Evolutionary conservation across 768 basidiomycete species (phyloP), one percentile per base, ranked within the genome.

Genomic region (Pleurotus pulmonarius): DNA sequence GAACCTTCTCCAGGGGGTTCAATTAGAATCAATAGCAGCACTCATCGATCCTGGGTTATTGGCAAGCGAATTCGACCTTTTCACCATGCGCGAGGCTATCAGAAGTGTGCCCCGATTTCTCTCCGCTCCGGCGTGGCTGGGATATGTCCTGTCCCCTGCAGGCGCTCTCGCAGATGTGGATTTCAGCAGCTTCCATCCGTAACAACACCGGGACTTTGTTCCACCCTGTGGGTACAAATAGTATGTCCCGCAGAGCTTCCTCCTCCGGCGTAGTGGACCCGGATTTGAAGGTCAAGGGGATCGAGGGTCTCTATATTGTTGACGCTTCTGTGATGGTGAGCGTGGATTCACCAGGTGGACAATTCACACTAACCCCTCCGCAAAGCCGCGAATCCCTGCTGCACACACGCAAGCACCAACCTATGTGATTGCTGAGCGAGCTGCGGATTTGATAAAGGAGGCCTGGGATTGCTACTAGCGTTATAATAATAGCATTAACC

Each of bases 251-350:
- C 0, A 46, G 38, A 34, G 56, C 59, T 9, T 69, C 69, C 2
- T 34, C 37, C 0, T 62, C 49, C 43, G 74, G 73, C 4, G 75
- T 74, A 4, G 68, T 74, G 0, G 65, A 71, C 63, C 67, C 73
- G 3, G 62, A 72, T 53, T 57, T 77, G 4, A 58, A 47, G 7
- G 66, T 77, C 9, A 74, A 75, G 58, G 66, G 68, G 9, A 64
- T 67, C 0, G 49, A 44, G 2, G 75, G 71, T 3, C 53, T 77
- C 49, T 59, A 75, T 9, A 60, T 77, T 13, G 69, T 75, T 11
- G 74, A 77, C 61, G 72, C 73, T 2, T 73, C 72, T 16, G 66
- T 74, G 15, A 60, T 75, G 55, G 74, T 71, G 37, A 60, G 73
- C 53, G 3, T 44, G 24, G 25, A 1, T 20, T 20, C 26, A 41